These are phyloP conservation scores for Cyberlindnera subsufficiens DNA, from an alignment of 805 yeast species.

Conservation along the genomic window DNA sequence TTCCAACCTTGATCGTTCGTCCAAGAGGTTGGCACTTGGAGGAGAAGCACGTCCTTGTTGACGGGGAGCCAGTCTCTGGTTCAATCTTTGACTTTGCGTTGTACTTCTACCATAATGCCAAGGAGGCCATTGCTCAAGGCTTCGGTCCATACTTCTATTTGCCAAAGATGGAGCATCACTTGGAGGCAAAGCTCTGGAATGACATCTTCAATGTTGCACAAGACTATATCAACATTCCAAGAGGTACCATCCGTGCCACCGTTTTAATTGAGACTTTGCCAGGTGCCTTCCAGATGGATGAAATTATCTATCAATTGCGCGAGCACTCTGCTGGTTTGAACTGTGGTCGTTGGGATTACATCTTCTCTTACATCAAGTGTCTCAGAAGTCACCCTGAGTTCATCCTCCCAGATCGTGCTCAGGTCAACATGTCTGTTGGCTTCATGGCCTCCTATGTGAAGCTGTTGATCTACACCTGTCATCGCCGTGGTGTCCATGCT, in stretches of 20 bases:
- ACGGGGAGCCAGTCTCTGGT: conserved; percentile 72
- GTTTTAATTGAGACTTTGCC: conserved; percentile 81
- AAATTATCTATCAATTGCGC: conserved; percentile 70
- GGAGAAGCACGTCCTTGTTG: conserved; percentile 65
- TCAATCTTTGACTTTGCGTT: conserved; percentile 76
- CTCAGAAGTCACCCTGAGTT: conserved; percentile 63
- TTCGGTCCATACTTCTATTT: conserved; percentile 77
- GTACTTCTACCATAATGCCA: conserved; percentile 72
- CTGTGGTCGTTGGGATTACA: conserved; percentile 90
- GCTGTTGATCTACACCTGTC: conserved; percentile 67
- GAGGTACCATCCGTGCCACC: conserved; percentile 79
- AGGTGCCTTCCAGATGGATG: conserved; percentile 84
- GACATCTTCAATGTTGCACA: conserved; percentile 73
- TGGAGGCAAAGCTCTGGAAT: conserved; percentile 81
- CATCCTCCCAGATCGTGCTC: conserved; percentile 73
- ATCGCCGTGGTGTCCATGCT: conserved; percentile 75
- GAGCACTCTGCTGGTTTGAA: conserved; percentile 76
- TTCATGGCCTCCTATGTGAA: conserved; percentile 77
- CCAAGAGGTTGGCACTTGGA: conserved; percentile 88
- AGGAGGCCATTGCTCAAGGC: conserved; percentile 53
- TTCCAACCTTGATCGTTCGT: conserved; percentile 76
- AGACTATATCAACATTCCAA: conserved; percentile 58
- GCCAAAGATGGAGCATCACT: conserved; percentile 84
- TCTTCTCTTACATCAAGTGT: conserved; percentile 73
- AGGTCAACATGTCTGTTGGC: conserved; percentile 75